phyloP scores from a whole-genome alignment of 768 basidiomycete genomes.

The Clavaria fumosa region DNA sequence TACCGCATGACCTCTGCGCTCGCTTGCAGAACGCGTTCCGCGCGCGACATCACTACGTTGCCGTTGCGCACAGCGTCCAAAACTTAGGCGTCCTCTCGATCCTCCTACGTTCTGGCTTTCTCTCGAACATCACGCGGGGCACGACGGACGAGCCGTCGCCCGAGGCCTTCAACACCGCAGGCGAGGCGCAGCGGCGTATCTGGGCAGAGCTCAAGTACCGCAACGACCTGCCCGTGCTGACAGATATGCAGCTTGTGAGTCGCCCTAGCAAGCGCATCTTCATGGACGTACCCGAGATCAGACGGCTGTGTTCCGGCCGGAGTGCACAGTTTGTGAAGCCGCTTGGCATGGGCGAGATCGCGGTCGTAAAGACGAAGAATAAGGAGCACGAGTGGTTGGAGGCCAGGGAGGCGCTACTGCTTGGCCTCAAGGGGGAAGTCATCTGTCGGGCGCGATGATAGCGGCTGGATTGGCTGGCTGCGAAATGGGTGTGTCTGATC shows the following conservation, averaged over 20 bases:
- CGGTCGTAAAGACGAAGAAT: constrained; percentile 60
- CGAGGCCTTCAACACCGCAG: constrained; percentile 36
- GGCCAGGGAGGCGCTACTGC: constrained; percentile 76
- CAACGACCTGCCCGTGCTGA: constrained; percentile 73
- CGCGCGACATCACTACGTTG: constrained; percentile 62
- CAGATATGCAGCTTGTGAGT: constrained; percentile 66
- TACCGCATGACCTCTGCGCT: constrained; percentile 81
- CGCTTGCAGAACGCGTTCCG: constrained; percentile 86
- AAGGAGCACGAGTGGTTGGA: constrained; percentile 78
- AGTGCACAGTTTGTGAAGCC: constrained; percentile 71
- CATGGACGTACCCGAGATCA: constrained; percentile 60
- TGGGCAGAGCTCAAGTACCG: constrained; percentile 95
- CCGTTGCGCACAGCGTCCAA: constrained; percentile 72
- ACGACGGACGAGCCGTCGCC: constrained; percentile 54
- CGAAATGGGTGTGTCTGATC: no score
- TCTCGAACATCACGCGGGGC: constrained; percentile 72
- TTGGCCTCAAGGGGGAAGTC: constrained; percentile 73
- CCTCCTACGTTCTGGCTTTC: constrained; percentile 80
- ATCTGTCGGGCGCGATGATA: constrained; percentile 61
- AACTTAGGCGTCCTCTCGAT: constrained; percentile 88
- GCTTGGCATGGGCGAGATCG: constrained; percentile 84
- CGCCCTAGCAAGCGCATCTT: constrained; percentile 70
- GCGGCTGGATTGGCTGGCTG: no score
- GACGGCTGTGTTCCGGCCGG: constrained; percentile 66
- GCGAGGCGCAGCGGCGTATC: constrained; percentile 60